Evolutionary conservation across 495 filamentous ascomycete species (phyloP), one percentile per base, ranked within the genome.

Genomic region (Trichoderma asperelloides): DNA sequence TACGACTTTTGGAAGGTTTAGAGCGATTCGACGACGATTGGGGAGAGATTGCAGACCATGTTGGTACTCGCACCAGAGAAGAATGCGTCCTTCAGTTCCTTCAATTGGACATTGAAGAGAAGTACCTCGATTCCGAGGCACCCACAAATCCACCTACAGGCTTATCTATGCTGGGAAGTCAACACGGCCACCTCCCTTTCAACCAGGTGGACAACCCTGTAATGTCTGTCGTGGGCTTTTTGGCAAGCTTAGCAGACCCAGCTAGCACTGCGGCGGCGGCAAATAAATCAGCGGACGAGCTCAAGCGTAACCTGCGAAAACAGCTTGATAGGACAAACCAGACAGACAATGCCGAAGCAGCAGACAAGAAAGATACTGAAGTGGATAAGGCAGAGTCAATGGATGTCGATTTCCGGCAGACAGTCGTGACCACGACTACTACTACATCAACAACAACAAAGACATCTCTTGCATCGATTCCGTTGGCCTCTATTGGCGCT

Each of bases 81-180:
- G 92, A 98, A 79, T 98, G 95, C 76, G 92, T 97, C 30, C 80
- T 97, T 71, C 93, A 96, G 74, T 98, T 98, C 81, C 78, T 98
- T 69, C 91, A 96, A 72, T 78, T 94, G 30, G 92, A 93, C 65
- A 95, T 96, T 67, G 91, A 94, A 73, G 92, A 94, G 76, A 91
- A 92, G 69, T 96, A 94, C 69, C 78, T 94, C 12, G 91, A 95
- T 63, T 86, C 91, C 16, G 85, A 93, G 71, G 85, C 86, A 0
- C 85, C 87, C 62, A 72, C 84, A 27, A 81, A 85, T 18, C 81
- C 82, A 16, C 84, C 84, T 1, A 81, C 84, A 7, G 79, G 86
- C 40, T 81, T 92, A 30, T 79, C 85, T 55, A 83, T 86, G 73
- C 77, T 91, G 27, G 84, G 82, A 64, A 80, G 81, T 63, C 84